Evolutionary conservation across 805 yeast genomes (phyloP).

Genomic region (Candida alai): DNA sequence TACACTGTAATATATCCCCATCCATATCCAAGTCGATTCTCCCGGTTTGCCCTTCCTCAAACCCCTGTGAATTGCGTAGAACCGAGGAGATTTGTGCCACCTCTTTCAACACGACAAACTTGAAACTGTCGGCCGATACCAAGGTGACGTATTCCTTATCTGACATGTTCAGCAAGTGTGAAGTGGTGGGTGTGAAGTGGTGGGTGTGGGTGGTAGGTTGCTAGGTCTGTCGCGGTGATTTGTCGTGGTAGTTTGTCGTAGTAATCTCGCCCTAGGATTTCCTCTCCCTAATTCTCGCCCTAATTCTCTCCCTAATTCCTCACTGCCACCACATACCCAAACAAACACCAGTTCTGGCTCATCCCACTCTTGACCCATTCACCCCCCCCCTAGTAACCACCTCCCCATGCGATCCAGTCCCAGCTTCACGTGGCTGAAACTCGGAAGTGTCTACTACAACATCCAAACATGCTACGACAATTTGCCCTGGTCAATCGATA

Average conservation of each 20-base stretch:
- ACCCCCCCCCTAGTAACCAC: neutral
- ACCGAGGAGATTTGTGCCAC: slow-evolving; percentile 72
- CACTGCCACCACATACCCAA: no score
- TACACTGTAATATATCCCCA: slow-evolving; percentile 67
- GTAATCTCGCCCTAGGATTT: no score
- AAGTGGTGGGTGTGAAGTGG: neutral
- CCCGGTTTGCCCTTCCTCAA: slow-evolving; percentile 58
- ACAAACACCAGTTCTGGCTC: neutral
- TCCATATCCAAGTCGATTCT: slow-evolving; percentile 62
- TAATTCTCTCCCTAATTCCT: no score
- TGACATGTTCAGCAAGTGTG: slow-evolving; percentile 1
- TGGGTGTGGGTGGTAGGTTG: no score
- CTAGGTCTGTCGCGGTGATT: no score
- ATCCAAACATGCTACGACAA: slow-evolving; percentile 52
- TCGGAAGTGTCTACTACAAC: slow-evolving; percentile 67
- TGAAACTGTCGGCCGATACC: slow-evolving; percentile 68
- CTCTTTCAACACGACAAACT: slow-evolving; percentile 58
- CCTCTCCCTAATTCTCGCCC: no score
- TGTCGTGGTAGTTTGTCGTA: no score
- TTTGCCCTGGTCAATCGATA: slow-evolving; percentile 43
- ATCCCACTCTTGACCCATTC: neutral
- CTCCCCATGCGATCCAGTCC: slow-evolving; percentile 32
- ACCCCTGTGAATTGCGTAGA: slow-evolving; percentile 47
- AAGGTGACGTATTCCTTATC: slow-evolving; percentile 49
- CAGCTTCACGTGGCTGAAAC: slow-evolving; percentile 70